Conservation (phyloP, 306 rosid species). For the Prunus mira region DNA sequence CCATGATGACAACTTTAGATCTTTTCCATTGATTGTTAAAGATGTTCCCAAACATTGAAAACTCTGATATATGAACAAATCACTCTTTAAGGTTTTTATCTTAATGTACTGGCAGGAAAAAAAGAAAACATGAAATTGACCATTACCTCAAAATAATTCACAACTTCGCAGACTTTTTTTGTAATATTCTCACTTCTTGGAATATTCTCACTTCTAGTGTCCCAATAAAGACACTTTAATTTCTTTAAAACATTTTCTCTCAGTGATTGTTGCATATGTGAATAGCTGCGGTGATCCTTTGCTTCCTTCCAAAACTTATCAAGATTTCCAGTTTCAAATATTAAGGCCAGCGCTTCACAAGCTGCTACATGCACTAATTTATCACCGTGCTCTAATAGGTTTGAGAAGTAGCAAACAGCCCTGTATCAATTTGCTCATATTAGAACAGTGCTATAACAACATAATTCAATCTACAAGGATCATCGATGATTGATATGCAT, state of each 20-base stretch:
- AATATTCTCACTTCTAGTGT: not conserved
- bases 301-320: conserved; percentile 30
- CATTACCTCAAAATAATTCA: conserved; percentile 20
- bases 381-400: conserved; percentile 24
- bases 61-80: conserved; percentile 8
- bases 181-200: not conserved
- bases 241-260: conserved; percentile 11
- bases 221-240: conserved; percentile 2
- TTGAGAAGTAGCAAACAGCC: conserved; percentile 21
- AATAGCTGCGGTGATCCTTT: not conserved
- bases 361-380: conserved; percentile 22
- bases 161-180: conserved; percentile 1
- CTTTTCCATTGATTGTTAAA: conserved; percentile 11
- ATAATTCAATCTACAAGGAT: not conserved
- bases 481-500: not conserved
- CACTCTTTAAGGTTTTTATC: not conserved
- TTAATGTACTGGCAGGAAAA: not conserved
- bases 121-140: not conserved
- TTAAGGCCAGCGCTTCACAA: conserved; percentile 34
- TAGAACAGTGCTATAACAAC: not conserved
- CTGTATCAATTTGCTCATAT: conserved; percentile 15
- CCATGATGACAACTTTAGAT: conserved; percentile 27
- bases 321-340: conserved; percentile 24
- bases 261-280: conserved; percentile 6
- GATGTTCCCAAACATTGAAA: conserved; percentile 7